These are phyloP conservation scores for Ophiostoma perfectum DNA, from an alignment of 2,329 filamentous ascomycete species.

Conservation along the genomic window DNA sequence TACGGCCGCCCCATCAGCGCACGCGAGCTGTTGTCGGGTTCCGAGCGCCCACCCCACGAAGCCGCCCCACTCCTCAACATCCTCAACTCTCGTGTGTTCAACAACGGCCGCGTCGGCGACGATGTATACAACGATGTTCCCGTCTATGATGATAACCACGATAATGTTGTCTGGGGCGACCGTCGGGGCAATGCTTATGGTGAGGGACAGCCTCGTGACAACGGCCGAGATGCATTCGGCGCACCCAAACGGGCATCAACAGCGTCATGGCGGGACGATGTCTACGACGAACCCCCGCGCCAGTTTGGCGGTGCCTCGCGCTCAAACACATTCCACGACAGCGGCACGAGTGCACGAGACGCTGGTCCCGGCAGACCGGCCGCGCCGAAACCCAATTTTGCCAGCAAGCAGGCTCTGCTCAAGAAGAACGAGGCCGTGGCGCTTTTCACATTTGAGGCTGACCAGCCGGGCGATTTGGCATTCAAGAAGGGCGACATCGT, in stretches of 20 bases:
- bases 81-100: constrained; percentile 79
- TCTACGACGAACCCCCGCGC: constrained; percentile 55
- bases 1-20: constrained; percentile 82
- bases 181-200: constrained; percentile 52
- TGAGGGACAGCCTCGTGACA: constrained; percentile 51
- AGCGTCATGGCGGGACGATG: constrained; percentile 64
- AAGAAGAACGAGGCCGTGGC: constrained; percentile 80
- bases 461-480: constrained; percentile 83
- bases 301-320: constrained; percentile 39
- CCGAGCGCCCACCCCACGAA: constrained; percentile 69
- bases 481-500: constrained; percentile 98
- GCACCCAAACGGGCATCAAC: constrained; percentile 27
- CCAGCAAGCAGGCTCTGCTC: constrained; percentile 49
- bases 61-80: constrained; percentile 80
- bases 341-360: constrained; percentile 38
- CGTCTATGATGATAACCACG: constrained; percentile 76
- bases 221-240: constrained; percentile 17
- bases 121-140: constrained; percentile 90
- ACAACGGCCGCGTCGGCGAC: constrained; percentile 48
- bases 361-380: constrained; percentile 69
- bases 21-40: constrained; percentile 71
- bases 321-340: constrained; percentile 47
- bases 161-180: constrained; percentile 70
- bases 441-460: constrained; percentile 88
- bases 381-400: constrained; percentile 84